Percentiles rank a stretch among this genome's conserved stretches.
phyloP scores from a whole-genome alignment of 225 moss, liverwort and hornwort genomes.

The Bryum argenteum region DNA sequence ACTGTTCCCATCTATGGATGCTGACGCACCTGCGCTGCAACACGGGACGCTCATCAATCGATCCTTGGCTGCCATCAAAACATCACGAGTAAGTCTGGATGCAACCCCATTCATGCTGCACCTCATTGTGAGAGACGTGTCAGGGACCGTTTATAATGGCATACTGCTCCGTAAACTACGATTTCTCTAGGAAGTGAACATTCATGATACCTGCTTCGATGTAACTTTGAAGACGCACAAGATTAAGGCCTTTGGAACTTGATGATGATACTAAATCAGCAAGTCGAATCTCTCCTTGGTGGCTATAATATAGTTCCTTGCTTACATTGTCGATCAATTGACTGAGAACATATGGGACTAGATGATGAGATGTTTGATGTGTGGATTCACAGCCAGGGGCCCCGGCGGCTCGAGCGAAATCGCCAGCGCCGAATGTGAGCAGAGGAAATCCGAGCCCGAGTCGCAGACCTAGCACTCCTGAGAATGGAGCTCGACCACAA shows the following conservation, averaged over 20 bases:
- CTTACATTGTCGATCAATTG: not conserved
- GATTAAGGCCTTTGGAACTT: not conserved
- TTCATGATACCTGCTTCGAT: not conserved
- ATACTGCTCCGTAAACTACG: no score
- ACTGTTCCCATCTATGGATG: slow-evolving; percentile 60
- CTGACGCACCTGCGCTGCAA: slow-evolving; percentile 44
- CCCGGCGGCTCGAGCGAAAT: slow-evolving; percentile 29
- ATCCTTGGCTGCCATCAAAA: slow-evolving; percentile 52
- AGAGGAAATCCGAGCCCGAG: slow-evolving; percentile 53
- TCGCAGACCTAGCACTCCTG: slow-evolving; percentile 46
- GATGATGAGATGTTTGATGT: not conserved
- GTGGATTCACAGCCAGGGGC: slow-evolving; percentile 21
- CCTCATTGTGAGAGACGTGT: not conserved
- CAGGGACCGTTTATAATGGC: not conserved
- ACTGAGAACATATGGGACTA: not conserved
- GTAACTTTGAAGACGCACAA: not conserved
- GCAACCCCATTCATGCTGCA: not conserved
- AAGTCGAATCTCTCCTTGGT: not conserved
- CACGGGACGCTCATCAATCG: slow-evolving; percentile 50
- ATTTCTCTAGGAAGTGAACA: not conserved
- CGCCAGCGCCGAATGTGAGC: slow-evolving; percentile 33
- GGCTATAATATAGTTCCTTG: not conserved
- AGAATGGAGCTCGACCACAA: slow-evolving; percentile 17
- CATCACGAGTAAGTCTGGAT: slow-evolving; percentile 45
- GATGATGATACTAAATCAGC: not conserved